Evolutionary conservation across 805 yeast species (phyloP).

Genomic region (Wickerhamiella sergipiensis): DNA sequence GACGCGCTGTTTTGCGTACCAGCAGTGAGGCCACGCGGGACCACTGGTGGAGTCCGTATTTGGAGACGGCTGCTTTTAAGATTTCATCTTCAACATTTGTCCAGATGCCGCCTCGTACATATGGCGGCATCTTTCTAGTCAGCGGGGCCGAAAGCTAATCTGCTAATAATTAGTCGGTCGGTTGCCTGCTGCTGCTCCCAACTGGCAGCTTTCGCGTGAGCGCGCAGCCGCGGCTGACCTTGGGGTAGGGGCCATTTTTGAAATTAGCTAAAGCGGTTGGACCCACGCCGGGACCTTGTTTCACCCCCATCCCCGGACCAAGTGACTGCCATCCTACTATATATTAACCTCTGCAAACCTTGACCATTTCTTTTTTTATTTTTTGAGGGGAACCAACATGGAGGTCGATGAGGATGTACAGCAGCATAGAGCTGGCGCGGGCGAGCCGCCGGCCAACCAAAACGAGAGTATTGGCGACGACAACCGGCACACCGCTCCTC

Average conservation of each 20-base stretch:
- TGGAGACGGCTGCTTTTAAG: slow-evolving; percentile 77
- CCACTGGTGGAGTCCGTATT: slow-evolving; percentile 94
- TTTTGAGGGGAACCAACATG: background rate
- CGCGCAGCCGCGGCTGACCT: background rate
- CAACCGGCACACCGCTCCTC: background rate
- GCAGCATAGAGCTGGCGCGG: background rate
- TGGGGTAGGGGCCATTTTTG: background rate
- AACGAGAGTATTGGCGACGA: background rate
- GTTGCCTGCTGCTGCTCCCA: background rate
- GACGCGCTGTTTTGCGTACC: slow-evolving; percentile 76
- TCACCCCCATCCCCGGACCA: background rate
- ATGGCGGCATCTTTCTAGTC: slow-evolving; percentile 29
- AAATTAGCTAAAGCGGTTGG: background rate
- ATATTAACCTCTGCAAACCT: no score
- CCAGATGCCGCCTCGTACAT: slow-evolving; percentile 86
- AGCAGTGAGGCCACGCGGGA: slow-evolving; percentile 76
- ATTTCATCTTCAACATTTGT: slow-evolving; percentile 75
- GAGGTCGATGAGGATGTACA: background rate
- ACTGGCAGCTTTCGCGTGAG: background rate
- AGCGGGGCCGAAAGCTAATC: background rate
- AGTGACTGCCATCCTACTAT: no score
- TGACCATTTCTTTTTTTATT: no score
- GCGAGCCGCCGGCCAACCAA: background rate
- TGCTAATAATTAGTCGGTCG: background rate
- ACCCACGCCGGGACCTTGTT: background rate